phyloP scores from a whole-genome alignment of 2,329 filamentous ascomycete species.

The Cytospora paraplurivora region DNA sequence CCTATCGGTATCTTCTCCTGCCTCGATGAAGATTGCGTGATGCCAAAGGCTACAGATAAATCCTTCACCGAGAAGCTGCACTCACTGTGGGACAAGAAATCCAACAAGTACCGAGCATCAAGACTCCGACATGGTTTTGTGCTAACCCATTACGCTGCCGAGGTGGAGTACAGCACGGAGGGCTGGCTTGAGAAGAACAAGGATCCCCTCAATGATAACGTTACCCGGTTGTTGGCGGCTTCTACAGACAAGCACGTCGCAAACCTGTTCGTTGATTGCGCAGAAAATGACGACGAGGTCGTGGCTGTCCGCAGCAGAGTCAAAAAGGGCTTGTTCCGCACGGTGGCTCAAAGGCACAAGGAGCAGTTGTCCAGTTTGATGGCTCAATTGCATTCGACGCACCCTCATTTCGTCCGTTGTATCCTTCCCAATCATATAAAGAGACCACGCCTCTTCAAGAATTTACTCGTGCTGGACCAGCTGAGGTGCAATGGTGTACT shows the following conservation, averaged over 20 bases:
- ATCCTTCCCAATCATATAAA: slow-evolving; percentile 99
- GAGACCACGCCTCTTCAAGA: slow-evolving; percentile 87
- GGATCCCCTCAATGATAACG: slow-evolving; percentile 94
- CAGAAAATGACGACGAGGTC: slow-evolving; percentile 73
- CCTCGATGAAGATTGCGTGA: slow-evolving; percentile 95
- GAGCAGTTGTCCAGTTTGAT: slow-evolving; percentile 97
- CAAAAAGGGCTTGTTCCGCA: slow-evolving; percentile 96
- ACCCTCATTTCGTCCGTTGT: slow-evolving; percentile 97
- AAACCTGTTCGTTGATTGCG: slow-evolving; percentile 83
- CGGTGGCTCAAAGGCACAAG: slow-evolving; percentile 94
- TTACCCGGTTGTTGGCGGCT: slow-evolving; percentile 81
- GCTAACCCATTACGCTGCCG: slow-evolving; percentile 94
- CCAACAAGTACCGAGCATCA: slow-evolving; percentile 86
- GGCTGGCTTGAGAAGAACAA: slow-evolving; percentile 99
- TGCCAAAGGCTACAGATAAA: slow-evolving; percentile 97
- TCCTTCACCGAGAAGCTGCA: slow-evolving; percentile 98
- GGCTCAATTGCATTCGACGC: slow-evolving; percentile 90
- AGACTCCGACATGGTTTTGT: slow-evolving; percentile 90
- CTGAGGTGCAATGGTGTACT: slow-evolving; percentile 98
- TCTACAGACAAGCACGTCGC: slow-evolving; percentile 85
- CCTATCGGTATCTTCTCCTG: slow-evolving; percentile 99
- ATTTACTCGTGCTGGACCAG: slow-evolving; percentile 91
- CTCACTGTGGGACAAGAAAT: slow-evolving; percentile 94
- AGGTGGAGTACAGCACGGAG: slow-evolving; percentile 94
- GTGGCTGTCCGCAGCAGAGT: slow-evolving; percentile 75